Percentiles rank a stretch among this genome's conserved stretches.
phyloP scores from a whole-genome alignment of 2,329 filamentous ascomycete genomes.

The Alternaria rosae region DNA sequence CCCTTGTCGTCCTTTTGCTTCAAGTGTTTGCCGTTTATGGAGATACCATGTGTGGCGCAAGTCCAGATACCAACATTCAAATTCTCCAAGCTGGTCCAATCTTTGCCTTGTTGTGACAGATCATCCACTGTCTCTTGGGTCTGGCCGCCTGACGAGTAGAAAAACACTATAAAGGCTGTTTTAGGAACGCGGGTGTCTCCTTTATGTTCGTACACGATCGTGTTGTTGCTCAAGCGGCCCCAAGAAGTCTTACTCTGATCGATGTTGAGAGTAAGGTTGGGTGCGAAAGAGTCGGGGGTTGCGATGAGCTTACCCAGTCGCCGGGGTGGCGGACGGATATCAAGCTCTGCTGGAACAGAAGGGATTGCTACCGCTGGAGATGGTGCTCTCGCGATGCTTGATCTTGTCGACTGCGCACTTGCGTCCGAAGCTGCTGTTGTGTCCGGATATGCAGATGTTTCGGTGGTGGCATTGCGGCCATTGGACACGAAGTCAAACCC shows the following conservation, averaged over 20 bases:
- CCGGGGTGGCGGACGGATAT: constrained; percentile 50
- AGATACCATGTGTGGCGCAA: constrained; percentile 77
- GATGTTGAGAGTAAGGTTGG: constrained; percentile 68
- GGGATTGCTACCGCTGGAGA: constrained; percentile 31
- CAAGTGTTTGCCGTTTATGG: constrained; percentile 76
- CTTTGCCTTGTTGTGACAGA: constrained; percentile 55
- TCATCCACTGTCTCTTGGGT: constrained; percentile 66
- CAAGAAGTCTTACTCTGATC: constrained; percentile 75
- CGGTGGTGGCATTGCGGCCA: constrained; percentile 23
- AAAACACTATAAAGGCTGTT: constrained; percentile 77
- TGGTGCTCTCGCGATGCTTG: constrained; percentile 21
- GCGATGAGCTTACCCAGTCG: constrained; percentile 72
- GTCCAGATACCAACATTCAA: constrained; percentile 78
- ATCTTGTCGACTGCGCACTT: constrained; percentile 22
- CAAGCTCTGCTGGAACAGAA: constrained; percentile 30
- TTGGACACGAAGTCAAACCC: constrained; percentile 52
- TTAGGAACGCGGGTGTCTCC: constrained; percentile 79
- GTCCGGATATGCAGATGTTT: constrained; percentile 36
- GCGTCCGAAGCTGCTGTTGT: constrained; percentile 37
- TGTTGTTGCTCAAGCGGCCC: constrained; percentile 76
- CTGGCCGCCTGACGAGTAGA: constrained; percentile 68
- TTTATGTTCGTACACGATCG: constrained; percentile 67
- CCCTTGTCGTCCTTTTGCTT: constrained; percentile 62
- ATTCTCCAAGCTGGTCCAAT: constrained; percentile 61
- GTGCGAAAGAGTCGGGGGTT: constrained; percentile 69